Evolutionary conservation across 495 filamentous ascomycete species (phyloP), one percentile per base, ranked within the genome.

Genomic region (Neurospora cerealis): DNA sequence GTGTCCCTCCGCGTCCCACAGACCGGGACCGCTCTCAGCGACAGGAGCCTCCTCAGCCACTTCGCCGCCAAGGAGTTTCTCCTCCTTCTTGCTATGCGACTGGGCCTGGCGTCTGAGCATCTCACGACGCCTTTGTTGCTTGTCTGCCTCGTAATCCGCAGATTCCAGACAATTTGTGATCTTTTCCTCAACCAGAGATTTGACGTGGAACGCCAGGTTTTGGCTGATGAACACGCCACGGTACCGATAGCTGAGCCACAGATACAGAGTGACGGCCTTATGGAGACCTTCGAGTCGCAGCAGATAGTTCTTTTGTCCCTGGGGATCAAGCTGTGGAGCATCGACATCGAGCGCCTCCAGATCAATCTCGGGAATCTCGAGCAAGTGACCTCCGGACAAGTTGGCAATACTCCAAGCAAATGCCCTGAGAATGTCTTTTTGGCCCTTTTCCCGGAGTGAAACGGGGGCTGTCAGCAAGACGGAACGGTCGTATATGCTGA

Each of bases 151-250:
- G 38, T 80, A 77, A 36, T 70, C 78, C 9, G 86, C 66, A 3
- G 76, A 73, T 24, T 85, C 84, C 70, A 98, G 84, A 24, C 87
- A 86, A 19, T 87, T 79, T 73, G 93, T 87, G 79, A 99, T 97
- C 77, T 87, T 88, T 37, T 88, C 85, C 83, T 98, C 95, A 19
- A 94, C 91, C 69, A 97, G 74, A 24, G 81, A 79, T 81, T 98
- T 98, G 42, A 93, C 88, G 80, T 97, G 91, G 70, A 91, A 88
- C 2, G 93, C 93, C 32, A 97, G 87, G 37, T 85, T 85, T 74
- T 94, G 89, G 74, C 91, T 92, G 13, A 86, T 87, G 80, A 98
- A 97, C 13, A 97, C 87, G 70, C 94, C 93, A 13, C 90, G 86
- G 78, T 88, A 91, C 15, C 89, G 89, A 79, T 89, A 91, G 69